Percentiles rank a stretch among this genome's conserved stretches.
Conservation (phyloP, 2,329 filamentous ascomycete species). For the Ophiostoma fasciatum region DNA sequence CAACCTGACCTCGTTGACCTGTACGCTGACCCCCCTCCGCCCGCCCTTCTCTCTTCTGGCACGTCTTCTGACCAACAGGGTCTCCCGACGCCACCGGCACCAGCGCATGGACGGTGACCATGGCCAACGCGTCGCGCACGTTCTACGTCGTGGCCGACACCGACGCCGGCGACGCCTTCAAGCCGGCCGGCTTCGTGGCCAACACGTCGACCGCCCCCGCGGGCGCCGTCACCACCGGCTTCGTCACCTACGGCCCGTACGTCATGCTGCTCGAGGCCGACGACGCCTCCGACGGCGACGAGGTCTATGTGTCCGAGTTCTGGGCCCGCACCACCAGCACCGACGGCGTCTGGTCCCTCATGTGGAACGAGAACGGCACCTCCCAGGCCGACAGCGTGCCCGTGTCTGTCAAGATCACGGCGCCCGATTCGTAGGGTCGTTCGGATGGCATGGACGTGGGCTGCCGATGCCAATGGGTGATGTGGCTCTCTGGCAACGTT, state of each 20-base stretch:
- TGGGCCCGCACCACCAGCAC: constrained; percentile 1
- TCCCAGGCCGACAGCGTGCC: no score
- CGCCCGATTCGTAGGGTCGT: no score
- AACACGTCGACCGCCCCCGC: background rate
- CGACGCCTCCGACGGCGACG: background rate
- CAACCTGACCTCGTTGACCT: constrained; percentile 4
- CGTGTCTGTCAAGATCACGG: no score
- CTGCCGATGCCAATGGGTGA: no score
- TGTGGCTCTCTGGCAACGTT: no score
- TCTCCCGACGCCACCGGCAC: constrained; percentile 3
- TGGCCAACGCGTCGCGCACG: background rate
- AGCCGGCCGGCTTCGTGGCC: constrained; percentile 1
- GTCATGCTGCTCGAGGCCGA: constrained; percentile 1
- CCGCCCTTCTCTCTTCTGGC: no score
- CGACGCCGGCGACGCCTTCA: background rate
- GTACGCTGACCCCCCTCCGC: no score
- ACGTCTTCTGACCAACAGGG: no score
- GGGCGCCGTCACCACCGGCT: constrained; percentile 1
- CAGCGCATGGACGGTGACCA: constrained; percentile 2
- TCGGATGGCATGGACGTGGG: no score
- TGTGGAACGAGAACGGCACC: constrained; percentile 7
- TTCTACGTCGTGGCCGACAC: constrained; percentile 3
- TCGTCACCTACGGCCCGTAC: constrained; percentile 5
- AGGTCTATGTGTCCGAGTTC: constrained; percentile 5
- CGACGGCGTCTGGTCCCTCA: constrained; percentile 6